Evolutionary conservation across 2,329 filamentous ascomycete species (phyloP).

Genomic region (Hypomyces perniciosus): DNA sequence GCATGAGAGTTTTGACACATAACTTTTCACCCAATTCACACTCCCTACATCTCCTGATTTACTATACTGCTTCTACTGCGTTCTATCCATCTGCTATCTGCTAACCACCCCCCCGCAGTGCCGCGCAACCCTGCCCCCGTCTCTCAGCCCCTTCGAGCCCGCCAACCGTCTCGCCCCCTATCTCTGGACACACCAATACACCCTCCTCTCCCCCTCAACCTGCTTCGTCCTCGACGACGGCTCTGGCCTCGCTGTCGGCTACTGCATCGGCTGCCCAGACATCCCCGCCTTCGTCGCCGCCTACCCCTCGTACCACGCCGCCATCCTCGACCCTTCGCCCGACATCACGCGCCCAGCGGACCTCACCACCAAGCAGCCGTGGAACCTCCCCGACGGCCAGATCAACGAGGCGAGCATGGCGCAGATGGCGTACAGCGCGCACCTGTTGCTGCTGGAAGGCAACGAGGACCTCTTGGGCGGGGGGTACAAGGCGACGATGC

Average conservation of each 20-base stretch:
- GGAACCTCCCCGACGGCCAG: conserved; percentile 20
- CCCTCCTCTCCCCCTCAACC: conserved; percentile 37
- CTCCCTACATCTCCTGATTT: too few relatives aligned
- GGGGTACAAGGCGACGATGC: conserved; percentile 40
- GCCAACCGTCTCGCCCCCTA: conserved; percentile 38
- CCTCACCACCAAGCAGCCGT: conserved; percentile 27
- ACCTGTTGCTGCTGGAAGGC: conserved; percentile 33
- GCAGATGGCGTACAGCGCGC: conserved; percentile 37
- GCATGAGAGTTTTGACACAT: too few relatives aligned
- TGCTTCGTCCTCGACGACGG: conserved; percentile 47
- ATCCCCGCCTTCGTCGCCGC: conserved; percentile 31
- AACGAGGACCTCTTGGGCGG: conserved; percentile 28
- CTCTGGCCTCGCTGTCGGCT: conserved; percentile 38
- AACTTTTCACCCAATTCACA: too few relatives aligned
- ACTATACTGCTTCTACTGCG: not conserved
- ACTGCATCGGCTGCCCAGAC: conserved; percentile 43
- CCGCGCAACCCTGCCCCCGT: conserved; percentile 40
- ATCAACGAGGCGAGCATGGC: conserved; percentile 27
- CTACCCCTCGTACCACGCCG: conserved; percentile 34
- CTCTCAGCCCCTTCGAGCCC: conserved; percentile 30
- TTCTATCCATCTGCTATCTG: not conserved
- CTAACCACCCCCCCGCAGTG: conserved; percentile 29
- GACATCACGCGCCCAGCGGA: conserved; percentile 19
- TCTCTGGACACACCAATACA: conserved; percentile 47
- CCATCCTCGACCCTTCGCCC: conserved; percentile 27